Percentiles rank a stretch among this genome's conserved stretches.
Evolutionary conservation across 2,329 filamentous ascomycete species (phyloP).

Genomic region (Colletotrichum paranaense): DNA sequence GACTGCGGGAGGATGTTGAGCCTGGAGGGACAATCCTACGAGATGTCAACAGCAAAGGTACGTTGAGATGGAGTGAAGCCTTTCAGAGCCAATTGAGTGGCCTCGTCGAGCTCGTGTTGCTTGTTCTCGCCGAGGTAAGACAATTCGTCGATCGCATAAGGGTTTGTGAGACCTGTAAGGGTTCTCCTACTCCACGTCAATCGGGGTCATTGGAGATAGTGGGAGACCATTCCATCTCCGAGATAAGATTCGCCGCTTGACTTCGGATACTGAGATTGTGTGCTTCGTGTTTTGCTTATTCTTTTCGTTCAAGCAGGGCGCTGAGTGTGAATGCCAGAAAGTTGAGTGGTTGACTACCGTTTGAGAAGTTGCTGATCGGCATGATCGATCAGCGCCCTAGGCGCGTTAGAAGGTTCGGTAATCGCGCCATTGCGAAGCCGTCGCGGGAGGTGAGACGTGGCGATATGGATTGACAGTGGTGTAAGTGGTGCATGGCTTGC

Average conservation of each 20-base stretch:
- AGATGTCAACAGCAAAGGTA: not conserved
- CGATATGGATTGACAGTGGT: not conserved
- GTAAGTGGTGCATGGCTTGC: not conserved
- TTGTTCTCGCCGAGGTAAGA: not conserved
- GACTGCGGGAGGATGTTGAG: slow-evolving; percentile 1
- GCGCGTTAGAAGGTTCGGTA: slow-evolving; percentile 15
- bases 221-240: not conserved
- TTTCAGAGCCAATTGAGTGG: not conserved
- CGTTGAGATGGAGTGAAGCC: not conserved
- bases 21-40: not conserved
- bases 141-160: not conserved
- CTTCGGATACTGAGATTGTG: not conserved
- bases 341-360: not conserved
- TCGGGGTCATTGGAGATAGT: not conserved
- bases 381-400: not conserved
- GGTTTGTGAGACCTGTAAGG: not conserved
- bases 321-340: not conserved
- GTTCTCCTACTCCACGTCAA: not conserved
- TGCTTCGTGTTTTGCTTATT: not conserved
- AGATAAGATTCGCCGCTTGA: not conserved
- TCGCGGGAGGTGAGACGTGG: slow-evolving; percentile 5
- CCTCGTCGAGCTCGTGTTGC: not conserved
- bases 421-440: slow-evolving; percentile 6
- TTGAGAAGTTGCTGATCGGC: slow-evolving; percentile 20
- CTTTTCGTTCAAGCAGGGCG: not conserved